Percentiles rank a stretch among this genome's conserved stretches.
phyloP scores from a whole-genome alignment of 2,329 filamentous ascomycete species.

The Paramyrothecium sp. region DNA sequence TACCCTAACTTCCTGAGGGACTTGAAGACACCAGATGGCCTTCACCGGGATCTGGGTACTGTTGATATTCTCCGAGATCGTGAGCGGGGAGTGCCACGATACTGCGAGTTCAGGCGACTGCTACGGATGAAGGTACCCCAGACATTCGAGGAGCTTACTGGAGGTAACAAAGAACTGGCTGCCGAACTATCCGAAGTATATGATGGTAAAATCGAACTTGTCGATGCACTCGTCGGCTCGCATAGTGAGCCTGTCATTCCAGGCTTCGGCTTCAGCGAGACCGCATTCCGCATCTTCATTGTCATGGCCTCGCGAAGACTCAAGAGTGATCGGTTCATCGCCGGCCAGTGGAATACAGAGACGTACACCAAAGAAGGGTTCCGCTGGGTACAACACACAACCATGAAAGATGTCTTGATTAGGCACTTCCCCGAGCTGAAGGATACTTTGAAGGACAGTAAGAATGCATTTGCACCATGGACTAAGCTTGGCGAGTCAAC shows the following conservation, averaged over 20 bases:
- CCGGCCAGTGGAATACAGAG: constrained; percentile 34
- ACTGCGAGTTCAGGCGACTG: constrained; percentile 42
- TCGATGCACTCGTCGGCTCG: constrained; percentile 40
- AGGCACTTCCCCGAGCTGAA: constrained; percentile 41
- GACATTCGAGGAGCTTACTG: constrained; percentile 26
- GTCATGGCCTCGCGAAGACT: constrained; percentile 40
- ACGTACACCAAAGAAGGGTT: constrained; percentile 40
- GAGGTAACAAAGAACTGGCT: constrained; percentile 33
- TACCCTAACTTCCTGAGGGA: constrained; percentile 30
- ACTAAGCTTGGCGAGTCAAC: neutral
- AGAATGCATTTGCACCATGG: constrained; percentile 19
- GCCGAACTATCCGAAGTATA: constrained; percentile 32
- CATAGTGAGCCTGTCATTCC: constrained; percentile 39
- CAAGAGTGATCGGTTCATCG: constrained; percentile 45
- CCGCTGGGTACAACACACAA: constrained; percentile 38
- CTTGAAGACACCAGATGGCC: constrained; percentile 37
- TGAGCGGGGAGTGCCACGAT: constrained; percentile 43
- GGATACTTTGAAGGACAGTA: constrained; percentile 22
- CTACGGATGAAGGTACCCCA: constrained; percentile 33
- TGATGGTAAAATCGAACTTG: constrained; percentile 35
- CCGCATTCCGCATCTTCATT: constrained; percentile 44
- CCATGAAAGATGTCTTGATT: constrained; percentile 39
- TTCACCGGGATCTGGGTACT: constrained; percentile 39
- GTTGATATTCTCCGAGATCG: constrained; percentile 45
- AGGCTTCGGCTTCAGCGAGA: constrained; percentile 47